A percentile compares a stretch with the other conserved stretches of the same genome.
phyloP scores from a whole-genome alignment of 441 rosid species.

The Daphne laureola region DNA sequence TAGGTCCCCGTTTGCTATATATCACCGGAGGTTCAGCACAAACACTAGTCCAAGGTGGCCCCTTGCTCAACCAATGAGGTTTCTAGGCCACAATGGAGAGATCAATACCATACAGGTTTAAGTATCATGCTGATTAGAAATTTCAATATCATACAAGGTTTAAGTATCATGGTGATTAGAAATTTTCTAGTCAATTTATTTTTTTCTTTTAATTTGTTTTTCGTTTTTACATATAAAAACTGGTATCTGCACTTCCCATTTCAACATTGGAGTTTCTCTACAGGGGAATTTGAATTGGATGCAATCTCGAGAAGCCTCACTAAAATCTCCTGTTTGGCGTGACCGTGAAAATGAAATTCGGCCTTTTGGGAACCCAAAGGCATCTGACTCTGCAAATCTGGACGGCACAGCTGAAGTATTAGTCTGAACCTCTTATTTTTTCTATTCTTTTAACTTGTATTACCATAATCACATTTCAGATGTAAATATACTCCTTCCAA shows the following conservation, averaged over 20 bases:
- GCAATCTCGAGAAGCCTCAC: constrained; percentile 94
- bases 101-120: constrained; percentile 94
- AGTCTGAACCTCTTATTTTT: constrained; percentile 11
- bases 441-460: background rate
- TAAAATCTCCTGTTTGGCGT: constrained; percentile 92
- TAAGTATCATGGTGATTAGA: constrained; percentile 8
- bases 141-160: constrained; percentile 89
- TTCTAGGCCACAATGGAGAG: constrained; percentile 99
- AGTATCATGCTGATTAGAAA: constrained; percentile 10
- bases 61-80: constrained; percentile 99
- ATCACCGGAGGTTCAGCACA: constrained; percentile 96
- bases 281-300: constrained; percentile 99
- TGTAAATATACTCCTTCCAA: no score
- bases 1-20: constrained; percentile 85
- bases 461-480: background rate
- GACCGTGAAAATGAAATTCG: constrained; percentile 96
- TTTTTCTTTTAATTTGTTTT: constrained; percentile 8
- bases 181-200: constrained; percentile 11
- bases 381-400: constrained; percentile 97
- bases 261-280: constrained; percentile 8
- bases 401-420: constrained; percentile 97
- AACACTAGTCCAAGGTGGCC: constrained; percentile 99
- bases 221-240: constrained; percentile 16
- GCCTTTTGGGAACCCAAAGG: constrained; percentile 92
- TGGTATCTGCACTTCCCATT: constrained; percentile 10